phyloP scores from a whole-genome alignment of 441 rosid species.

The Corymbia calophylla region DNA sequence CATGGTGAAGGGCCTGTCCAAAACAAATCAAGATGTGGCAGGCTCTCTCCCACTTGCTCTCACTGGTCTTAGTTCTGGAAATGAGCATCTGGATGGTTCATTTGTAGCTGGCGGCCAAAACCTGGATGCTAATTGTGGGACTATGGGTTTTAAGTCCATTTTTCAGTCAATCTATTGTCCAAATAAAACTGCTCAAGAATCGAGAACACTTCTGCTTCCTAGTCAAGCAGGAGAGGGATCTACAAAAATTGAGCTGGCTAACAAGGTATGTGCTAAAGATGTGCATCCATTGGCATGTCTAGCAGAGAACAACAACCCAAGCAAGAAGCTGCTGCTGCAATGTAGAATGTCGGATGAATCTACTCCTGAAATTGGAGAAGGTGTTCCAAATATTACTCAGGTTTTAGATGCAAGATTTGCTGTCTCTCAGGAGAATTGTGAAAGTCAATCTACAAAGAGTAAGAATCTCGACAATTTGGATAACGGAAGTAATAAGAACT shows the following conservation, averaged over 20 bases:
- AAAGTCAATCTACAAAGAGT: constrained; percentile 20
- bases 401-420: constrained; percentile 15
- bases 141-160: constrained; percentile 63
- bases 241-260: constrained; percentile 13
- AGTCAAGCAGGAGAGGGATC: constrained; percentile 6
- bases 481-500: constrained; percentile 20
- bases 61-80: constrained; percentile 16
- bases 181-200: constrained; percentile 24
- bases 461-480: constrained; percentile 19
- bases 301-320: constrained; percentile 22
- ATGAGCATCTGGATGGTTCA: constrained; percentile 13
- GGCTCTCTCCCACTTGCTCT: constrained; percentile 31
- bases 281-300: constrained; percentile 34
- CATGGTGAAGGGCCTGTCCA: constrained; percentile 61
- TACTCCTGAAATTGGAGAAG: constrained; percentile 18
- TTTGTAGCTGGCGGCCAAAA: constrained; percentile 10
- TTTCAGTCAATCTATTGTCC: constrained; percentile 65
- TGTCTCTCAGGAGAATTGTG: constrained; percentile 11
- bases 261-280: constrained; percentile 19
- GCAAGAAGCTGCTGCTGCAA: constrained; percentile 22
- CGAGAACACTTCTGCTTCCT: constrained; percentile 2
- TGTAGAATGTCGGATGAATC: constrained; percentile 25
- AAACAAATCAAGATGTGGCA: constrained; percentile 26
- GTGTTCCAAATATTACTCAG: constrained; percentile 19
- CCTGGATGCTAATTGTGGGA: constrained; percentile 17